Conservation (phyloP, 164 flowering plant genomes). For the Stephania japonica region DNA sequence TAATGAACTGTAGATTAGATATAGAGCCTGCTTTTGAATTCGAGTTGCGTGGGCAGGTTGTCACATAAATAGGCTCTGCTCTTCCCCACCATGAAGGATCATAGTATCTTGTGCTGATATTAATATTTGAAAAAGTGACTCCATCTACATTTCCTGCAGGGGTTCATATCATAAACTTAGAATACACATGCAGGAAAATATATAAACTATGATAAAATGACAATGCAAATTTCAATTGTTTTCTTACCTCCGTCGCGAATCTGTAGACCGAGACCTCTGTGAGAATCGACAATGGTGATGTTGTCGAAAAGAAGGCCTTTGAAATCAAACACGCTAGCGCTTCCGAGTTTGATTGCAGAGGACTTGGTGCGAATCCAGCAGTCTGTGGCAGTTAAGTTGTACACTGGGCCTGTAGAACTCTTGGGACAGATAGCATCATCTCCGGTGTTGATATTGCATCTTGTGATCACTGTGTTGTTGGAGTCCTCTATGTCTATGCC, state of each 20-base stretch:
- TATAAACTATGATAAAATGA: neutral
- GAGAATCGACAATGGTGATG: conserved; percentile 82
- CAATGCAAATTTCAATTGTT: neutral
- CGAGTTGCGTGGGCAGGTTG: conserved; percentile 64
- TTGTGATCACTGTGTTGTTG: conserved; percentile 71
- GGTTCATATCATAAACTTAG: neutral
- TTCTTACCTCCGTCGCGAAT: conserved; percentile 93
- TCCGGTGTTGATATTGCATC: conserved; percentile 77
- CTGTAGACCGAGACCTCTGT: conserved; percentile 93
- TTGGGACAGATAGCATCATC: conserved; percentile 99
- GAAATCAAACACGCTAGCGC: conserved; percentile 76
- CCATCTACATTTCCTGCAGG: conserved; percentile 73
- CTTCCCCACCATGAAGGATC: conserved; percentile 99
- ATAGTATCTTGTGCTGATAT: conserved; percentile 83
- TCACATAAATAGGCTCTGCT: conserved; percentile 91
- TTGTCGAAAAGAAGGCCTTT: conserved; percentile 66
- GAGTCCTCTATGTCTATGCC: conserved; percentile 96
- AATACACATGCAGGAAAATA: neutral
- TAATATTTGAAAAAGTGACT: conserved; percentile 84
- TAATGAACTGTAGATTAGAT: conserved; percentile 54
- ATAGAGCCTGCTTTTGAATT: conserved; percentile 61
- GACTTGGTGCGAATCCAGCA: conserved; percentile 88
- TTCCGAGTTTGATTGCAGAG: conserved; percentile 91
- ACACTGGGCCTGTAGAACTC: conserved; percentile 60
- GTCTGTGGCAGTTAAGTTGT: conserved; percentile 70